Percentiles rank a stretch among this genome's conserved stretches.
phyloP scores from a whole-genome alignment of 2,329 filamentous ascomycete genomes.

The Lomentospora prolificans region DNA sequence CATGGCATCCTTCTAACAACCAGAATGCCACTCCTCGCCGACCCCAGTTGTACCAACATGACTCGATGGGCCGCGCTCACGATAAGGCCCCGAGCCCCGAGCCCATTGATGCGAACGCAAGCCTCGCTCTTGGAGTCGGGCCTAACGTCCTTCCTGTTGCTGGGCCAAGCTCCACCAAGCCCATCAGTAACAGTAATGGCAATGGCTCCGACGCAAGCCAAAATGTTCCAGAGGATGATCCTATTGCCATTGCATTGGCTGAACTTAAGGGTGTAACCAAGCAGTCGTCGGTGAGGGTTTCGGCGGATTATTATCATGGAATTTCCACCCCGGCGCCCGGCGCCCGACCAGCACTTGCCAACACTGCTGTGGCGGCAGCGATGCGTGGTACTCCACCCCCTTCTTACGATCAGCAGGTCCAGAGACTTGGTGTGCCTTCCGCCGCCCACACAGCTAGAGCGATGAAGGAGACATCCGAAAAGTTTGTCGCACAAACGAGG shows the following conservation, averaged over 20 bases:
- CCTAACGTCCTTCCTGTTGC: constrained; percentile 94
- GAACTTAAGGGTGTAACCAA: constrained; percentile 85
- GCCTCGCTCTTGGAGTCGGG: constrained; percentile 85
- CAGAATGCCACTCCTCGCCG: constrained; percentile 23
- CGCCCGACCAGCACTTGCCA: constrained; percentile 26
- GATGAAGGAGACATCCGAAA: constrained; percentile 91
- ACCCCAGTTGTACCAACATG: constrained; percentile 28
- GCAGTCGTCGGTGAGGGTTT: constrained; percentile 70
- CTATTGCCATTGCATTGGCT: constrained; percentile 83
- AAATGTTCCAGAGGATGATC: constrained; percentile 60
- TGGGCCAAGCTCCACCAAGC: neutral
- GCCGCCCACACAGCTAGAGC: constrained; percentile 87
- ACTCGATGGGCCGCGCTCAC: constrained; percentile 24
- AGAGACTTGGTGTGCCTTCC: constrained; percentile 76
- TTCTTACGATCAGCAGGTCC: constrained; percentile 70
- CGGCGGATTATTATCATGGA: constrained; percentile 94
- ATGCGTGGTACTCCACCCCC: constrained; percentile 74
- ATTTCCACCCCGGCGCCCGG: constrained; percentile 69
- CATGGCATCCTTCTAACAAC: constrained; percentile 40
- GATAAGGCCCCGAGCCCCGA: constrained; percentile 57
- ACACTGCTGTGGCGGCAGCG: constrained; percentile 33
- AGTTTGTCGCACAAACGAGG: constrained; percentile 73
- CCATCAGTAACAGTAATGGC: constrained; percentile 16
- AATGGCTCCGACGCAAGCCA: constrained; percentile 23
- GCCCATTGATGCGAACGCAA: constrained; percentile 83